phyloP scores from a whole-genome alignment of 139 green algal species.

The Picochlorum sp. region DNA sequence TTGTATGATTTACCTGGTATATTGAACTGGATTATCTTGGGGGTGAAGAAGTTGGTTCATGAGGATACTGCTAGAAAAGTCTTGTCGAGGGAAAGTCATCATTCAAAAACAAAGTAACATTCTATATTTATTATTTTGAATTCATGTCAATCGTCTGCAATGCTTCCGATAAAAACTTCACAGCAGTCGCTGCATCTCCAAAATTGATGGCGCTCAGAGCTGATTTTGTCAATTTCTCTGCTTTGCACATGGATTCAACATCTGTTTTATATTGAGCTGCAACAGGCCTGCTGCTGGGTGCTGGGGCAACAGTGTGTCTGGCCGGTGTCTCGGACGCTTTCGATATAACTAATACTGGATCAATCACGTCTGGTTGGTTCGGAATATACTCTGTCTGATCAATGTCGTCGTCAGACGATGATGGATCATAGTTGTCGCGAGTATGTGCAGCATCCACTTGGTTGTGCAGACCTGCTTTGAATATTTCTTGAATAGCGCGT shows the following conservation, averaged over 20 bases:
- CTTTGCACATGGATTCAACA: slow-evolving; percentile 33
- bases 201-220: slow-evolving; percentile 62
- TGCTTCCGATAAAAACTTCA: slow-evolving; percentile 56
- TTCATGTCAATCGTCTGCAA: slow-evolving; percentile 41
- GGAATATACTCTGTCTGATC: too few species aligned
- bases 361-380: too few species aligned
- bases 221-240: slow-evolving; percentile 59
- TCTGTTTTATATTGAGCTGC: neutral
- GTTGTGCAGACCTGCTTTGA: too few species aligned
- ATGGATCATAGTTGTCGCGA: too few species aligned
- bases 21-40: slow-evolving; percentile 32
- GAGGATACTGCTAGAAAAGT: slow-evolving; percentile 30
- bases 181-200: slow-evolving; percentile 58
- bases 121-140: slow-evolving; percentile 9
- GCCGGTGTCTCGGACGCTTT: too few species aligned
- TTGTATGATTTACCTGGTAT: slow-evolving; percentile 30
- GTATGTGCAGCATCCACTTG: too few species aligned
- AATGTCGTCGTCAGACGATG: too few species aligned
- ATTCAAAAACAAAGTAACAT: slow-evolving; percentile 1
- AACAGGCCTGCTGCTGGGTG: too few species aligned
- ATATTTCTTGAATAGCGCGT: too few species aligned
- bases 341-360: too few species aligned
- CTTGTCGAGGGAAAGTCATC: neutral
- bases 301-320: too few species aligned
- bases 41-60: slow-evolving; percentile 25